Conservation (phyloP, 116 monocot genomes). For the Zostera marina region DNA sequence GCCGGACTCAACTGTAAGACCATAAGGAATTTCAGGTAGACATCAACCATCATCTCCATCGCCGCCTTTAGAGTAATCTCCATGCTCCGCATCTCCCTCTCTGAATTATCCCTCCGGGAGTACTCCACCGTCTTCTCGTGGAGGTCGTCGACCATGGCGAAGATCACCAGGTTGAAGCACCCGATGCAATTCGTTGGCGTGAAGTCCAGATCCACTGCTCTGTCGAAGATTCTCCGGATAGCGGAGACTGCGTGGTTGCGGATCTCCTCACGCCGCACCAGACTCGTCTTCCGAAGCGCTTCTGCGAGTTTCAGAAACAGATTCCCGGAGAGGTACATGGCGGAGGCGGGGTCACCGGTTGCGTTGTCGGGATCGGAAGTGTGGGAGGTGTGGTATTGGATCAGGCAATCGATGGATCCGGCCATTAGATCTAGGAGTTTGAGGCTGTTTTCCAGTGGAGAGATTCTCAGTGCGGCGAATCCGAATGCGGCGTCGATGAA, state of each 20-base stretch:
- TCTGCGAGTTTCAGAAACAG: constrained; percentile 67
- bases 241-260: constrained; percentile 57
- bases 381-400: constrained; percentile 54
- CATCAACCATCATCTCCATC: constrained; percentile 53
- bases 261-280: constrained; percentile 79
- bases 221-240: constrained; percentile 31
- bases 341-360: constrained; percentile 6
- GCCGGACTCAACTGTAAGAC: constrained; percentile 37
- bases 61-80: constrained; percentile 43
- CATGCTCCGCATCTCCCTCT: constrained; percentile 75
- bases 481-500: constrained; percentile 70
- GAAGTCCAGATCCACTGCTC: constrained; percentile 39
- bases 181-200: constrained; percentile 38
- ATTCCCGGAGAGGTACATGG: constrained; percentile 20
- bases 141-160: constrained; percentile 83
- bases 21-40: constrained; percentile 39
- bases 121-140: constrained; percentile 90
- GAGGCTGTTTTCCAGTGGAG: constrained; percentile 56
- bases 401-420: constrained; percentile 39
- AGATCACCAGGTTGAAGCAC: constrained; percentile 71
- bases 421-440: constrained; percentile 51
- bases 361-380: constrained; percentile 33
- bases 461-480: constrained; percentile 62
- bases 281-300: constrained; percentile 52
- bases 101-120: constrained; percentile 44